Conservation (phyloP, 352 stramenopile genomes). For the Globisporangium mamillatum region DNA sequence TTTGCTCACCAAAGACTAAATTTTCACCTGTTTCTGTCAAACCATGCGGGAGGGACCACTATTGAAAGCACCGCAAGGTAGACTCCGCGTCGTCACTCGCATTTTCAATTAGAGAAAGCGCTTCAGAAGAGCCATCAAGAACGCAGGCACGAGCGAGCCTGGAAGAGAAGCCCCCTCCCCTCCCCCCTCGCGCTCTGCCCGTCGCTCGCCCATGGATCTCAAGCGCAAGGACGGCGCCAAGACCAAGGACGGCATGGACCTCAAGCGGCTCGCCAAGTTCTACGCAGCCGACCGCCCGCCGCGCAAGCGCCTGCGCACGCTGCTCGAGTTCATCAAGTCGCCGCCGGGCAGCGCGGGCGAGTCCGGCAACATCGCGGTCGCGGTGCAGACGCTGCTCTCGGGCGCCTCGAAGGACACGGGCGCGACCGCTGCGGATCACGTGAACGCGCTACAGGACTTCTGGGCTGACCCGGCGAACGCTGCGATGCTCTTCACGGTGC, state of each 20-base stretch:
- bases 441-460: constrained; percentile 59
- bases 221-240: constrained; percentile 13
- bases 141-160: not conserved
- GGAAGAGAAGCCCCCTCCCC: not conserved
- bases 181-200: not conserved
- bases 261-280: constrained; percentile 87
- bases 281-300: constrained; percentile 76
- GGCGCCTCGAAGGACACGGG: constrained; percentile 46
- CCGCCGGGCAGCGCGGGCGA: constrained; percentile 28
- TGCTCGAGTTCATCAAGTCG: constrained; percentile 84
- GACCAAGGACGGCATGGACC: constrained; percentile 10
- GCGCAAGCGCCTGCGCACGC: constrained; percentile 78
- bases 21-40: not conserved
- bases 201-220: constrained; percentile 7
- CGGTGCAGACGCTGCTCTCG: constrained; percentile 61
- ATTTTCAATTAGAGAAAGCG: not conserved
- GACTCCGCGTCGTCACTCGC: not conserved
- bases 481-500: constrained; percentile 70
- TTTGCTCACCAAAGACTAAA: not conserved
- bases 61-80: constrained; percentile 1
- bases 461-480: constrained; percentile 71
- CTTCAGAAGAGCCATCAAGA: not conserved
- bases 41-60: not conserved
- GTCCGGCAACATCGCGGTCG: constrained; percentile 63
- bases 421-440: constrained; percentile 37